Base-by-base conservation (phyloP, 768 basidiomycete genomes). In the Tephrocybe rancida region DNA sequence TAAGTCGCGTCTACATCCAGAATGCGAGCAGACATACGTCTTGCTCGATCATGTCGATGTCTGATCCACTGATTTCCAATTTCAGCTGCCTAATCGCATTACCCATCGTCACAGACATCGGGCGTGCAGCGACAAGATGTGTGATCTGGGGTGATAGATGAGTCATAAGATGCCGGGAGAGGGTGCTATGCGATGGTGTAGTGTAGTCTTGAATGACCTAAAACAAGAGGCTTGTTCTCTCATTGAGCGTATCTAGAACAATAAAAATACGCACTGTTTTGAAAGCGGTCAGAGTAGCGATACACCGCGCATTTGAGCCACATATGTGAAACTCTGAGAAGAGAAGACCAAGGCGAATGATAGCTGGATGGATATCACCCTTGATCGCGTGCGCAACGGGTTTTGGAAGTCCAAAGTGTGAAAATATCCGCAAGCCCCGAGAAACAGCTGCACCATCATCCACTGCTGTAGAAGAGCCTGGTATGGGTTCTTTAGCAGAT, bases 21-120 rank as follows among this genome's bases (percentile, higher is more conserved):
- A 50, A 54, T n/a, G 18, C 27, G 25, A 34, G 29, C 8, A 37
- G 48, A 64, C 68, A 60, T 63, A 96, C 96, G 73, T 98, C 93
- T 65, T 96, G 92, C 70, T 98, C 95, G 4, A 94, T 87, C 69
- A 94, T 78, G 74, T 99, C 96, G 44, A 93, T 93, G 61, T 95
- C 92, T 37, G 94, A 84, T 35, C 82, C 83, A 64, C 92, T 95
- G 64, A 99, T 97, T 64, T 98, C 94, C 51, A 96, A 77, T 74
- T 99, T 99, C 61, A 99, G 77, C 68, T 95, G 90, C 54, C 95
- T 83, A 61, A 94, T 92, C 0, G 95, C 92, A 65, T 95, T 96
- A 0, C 95, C 93, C 90, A 95, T 94, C 22, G 92, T 90, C 19
- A 93, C 86, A 16, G 92, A 90, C 88, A 95, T 90, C 0, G 93